These are phyloP conservation scores for Phytophthora kernoviae DNA, from an alignment of 352 stramenopile genomes.

Conservation along the genomic window DNA sequence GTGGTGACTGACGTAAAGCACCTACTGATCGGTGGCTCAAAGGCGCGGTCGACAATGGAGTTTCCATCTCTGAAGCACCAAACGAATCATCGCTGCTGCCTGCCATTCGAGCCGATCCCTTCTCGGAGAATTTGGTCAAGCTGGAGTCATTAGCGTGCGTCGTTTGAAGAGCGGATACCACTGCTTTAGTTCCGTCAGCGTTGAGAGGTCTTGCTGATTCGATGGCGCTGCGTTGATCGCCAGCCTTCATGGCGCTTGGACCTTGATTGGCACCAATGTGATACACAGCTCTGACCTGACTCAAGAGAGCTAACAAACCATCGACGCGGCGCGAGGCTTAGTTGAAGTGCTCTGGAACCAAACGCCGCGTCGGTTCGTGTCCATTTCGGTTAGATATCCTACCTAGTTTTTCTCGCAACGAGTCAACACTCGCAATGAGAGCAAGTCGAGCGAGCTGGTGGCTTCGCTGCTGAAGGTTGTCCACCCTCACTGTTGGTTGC, in stretches of 20 bases:
- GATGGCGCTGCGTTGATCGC: background rate
- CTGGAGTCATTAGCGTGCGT: slow-evolving; percentile 16
- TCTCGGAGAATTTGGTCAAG: background rate
- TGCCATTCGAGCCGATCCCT: slow-evolving; percentile 16
- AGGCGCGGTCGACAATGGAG: slow-evolving; percentile 4
- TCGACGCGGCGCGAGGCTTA: slow-evolving; percentile 1
- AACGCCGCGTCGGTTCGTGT: slow-evolving; percentile 21
- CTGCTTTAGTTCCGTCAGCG: slow-evolving; percentile 1
- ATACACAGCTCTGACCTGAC: background rate
- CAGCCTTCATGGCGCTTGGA: slow-evolving; percentile 9
- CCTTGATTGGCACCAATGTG: background rate
- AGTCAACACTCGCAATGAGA: background rate
- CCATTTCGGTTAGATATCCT: slow-evolving; percentile 20
- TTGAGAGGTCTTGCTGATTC: background rate
- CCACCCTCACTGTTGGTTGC: slow-evolving; percentile 21
- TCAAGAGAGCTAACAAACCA: slow-evolving; percentile 2
- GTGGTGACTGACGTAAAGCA: slow-evolving; percentile 25
- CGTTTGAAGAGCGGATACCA: slow-evolving; percentile 8
- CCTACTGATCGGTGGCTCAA: slow-evolving; percentile 30
- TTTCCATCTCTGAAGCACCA: slow-evolving; percentile 8
- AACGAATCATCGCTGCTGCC: slow-evolving; percentile 2
- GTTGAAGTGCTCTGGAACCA: slow-evolving; percentile 14
- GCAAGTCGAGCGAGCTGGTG: background rate
- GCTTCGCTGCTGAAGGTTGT: no score
- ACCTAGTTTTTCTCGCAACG: background rate